Percentiles rank a stretch among this genome's conserved stretches.
Conservation (phyloP, 192 early-diverging fungal genomes). For the Cladochytrium replicatum region DNA sequence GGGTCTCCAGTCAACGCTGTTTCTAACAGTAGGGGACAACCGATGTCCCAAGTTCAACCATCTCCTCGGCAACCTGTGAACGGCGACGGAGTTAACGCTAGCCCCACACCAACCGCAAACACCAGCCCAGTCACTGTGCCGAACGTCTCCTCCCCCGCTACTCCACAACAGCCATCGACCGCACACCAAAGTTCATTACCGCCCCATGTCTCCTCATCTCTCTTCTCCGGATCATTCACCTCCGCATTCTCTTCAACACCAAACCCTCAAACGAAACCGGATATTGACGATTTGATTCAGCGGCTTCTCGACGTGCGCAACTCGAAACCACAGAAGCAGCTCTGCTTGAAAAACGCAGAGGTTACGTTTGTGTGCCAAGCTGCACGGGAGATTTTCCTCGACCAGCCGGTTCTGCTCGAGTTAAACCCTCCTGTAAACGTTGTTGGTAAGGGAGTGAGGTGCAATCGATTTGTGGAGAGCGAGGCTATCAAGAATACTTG, state of each 20-base stretch:
- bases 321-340: constrained; percentile 60
- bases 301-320: constrained; percentile 59
- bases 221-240: no score
- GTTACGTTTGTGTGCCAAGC: constrained; percentile 75
- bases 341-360: constrained; percentile 78
- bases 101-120: no score
- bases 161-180: no score
- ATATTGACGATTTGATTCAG: constrained; percentile 82
- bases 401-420: constrained; percentile 61
- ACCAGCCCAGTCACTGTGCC: no score
- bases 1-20: no score
- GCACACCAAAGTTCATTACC: no score
- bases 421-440: constrained; percentile 37
- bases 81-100: no score
- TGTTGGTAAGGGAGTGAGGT: constrained; percentile 29
- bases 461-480: no score
- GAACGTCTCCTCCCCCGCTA: no score
- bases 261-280: constrained; percentile 45
- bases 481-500: not conserved
- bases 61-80: no score
- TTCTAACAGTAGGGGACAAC: no score
- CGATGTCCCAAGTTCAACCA: no score
- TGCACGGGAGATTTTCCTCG: constrained; percentile 80
- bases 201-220: not conserved
- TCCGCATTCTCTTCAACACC: constrained; percentile 3